Evolutionary conservation across 768 basidiomycete genomes (phyloP).

Genomic region (Hemileccinum rubropunctum): DNA sequence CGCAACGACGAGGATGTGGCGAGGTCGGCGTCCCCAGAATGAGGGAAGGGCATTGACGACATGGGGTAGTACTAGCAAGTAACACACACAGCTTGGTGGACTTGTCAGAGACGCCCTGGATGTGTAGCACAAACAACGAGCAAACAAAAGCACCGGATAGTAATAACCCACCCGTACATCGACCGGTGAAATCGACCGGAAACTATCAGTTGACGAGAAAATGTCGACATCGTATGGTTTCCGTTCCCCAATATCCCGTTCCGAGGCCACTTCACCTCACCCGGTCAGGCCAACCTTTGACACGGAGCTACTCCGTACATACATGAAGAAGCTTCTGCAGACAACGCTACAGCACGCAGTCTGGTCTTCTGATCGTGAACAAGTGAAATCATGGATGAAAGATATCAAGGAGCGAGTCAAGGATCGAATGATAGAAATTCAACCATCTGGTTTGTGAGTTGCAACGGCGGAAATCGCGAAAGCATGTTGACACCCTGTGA

Average conservation of each 20-base stretch:
- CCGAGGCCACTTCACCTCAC: conserved; percentile 49
- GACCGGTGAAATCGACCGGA: background rate
- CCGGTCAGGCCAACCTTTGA: conserved; percentile 61
- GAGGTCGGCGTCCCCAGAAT: conserved; percentile 36
- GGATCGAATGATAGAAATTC: conserved; percentile 82
- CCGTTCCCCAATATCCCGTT: conserved; percentile 62
- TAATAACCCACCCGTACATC: background rate
- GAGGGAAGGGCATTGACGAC: conserved; percentile 69
- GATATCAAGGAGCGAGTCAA: conserved; percentile 84
- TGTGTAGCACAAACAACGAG: conserved; percentile 19
- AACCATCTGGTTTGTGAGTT: conserved; percentile 79
- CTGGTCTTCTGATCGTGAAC: conserved; percentile 73
- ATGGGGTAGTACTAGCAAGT: conserved; percentile 33
- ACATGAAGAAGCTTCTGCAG: conserved; percentile 79
- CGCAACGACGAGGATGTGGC: conserved; percentile 37
- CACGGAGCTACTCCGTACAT: conserved; percentile 65
- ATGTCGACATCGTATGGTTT: conserved; percentile 38
- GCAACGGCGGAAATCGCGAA: background rate
- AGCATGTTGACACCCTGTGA: conserved; percentile 16
- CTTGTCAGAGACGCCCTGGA: no score
- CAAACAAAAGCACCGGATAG: conserved; percentile 22
- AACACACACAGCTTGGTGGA: background rate
- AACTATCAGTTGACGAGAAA: no score
- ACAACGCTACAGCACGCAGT: conserved; percentile 60
- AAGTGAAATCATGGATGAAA: conserved; percentile 72